Conservation (phyloP, 1,139 yeast species). For the Diutina rugosa region DNA sequence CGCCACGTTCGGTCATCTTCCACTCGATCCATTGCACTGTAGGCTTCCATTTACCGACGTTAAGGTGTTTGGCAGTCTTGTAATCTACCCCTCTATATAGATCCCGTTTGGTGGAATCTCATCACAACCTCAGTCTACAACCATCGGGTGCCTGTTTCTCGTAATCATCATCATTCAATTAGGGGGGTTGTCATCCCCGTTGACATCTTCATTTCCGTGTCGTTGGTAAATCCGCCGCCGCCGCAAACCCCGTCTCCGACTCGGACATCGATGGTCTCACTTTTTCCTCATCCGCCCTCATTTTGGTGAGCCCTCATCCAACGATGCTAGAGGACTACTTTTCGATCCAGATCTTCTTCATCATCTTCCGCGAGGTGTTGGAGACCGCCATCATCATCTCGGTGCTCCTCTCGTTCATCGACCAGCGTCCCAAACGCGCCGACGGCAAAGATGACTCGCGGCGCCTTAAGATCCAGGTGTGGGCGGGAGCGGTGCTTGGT, state of each 20-base stretch:
- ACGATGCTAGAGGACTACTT: constrained; percentile 34
- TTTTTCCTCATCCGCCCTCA: background rate
- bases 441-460: background rate
- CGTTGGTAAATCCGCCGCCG: background rate
- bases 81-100: too few species aligned
- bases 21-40: background rate
- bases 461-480: constrained; percentile 53
- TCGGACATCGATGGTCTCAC: background rate
- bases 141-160: too few species aligned
- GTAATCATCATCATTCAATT: too few species aligned
- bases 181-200: too few species aligned
- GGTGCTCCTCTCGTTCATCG: constrained; percentile 25
- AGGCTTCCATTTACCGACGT: too few species aligned
- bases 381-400: constrained; percentile 35
- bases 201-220: background rate
- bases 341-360: constrained; percentile 35
- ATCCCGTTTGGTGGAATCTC: too few species aligned
- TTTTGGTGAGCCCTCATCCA: background rate
- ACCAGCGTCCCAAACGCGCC: constrained; percentile 3
- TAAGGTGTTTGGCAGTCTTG: too few species aligned
- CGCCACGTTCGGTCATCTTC: background rate
- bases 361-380: constrained; percentile 31
- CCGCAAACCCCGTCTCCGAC: background rate
- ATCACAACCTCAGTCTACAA: too few species aligned
- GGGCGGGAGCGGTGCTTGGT: constrained; percentile 74